Conservation (phyloP, 345 rosid species). For the Eucalyptus virginea region DNA sequence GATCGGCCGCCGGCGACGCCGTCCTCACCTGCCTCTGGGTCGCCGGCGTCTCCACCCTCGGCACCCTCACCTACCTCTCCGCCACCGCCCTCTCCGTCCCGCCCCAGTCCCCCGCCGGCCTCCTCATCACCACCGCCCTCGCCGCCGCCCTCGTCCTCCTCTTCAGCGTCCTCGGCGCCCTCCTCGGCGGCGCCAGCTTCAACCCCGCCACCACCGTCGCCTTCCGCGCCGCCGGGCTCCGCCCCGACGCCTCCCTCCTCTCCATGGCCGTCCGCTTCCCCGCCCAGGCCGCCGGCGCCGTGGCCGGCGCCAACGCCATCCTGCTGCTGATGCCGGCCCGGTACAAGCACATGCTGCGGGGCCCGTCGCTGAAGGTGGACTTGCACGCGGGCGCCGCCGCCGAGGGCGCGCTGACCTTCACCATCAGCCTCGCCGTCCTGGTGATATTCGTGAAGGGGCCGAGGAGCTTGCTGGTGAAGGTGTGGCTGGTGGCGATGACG, state of each 20-base stretch:
- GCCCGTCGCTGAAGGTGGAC: slow-evolving; percentile 51
- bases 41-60: slow-evolving; percentile 15
- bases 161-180: slow-evolving; percentile 17
- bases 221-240: slow-evolving; percentile 28
- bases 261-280: slow-evolving; percentile 44
- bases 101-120: slow-evolving; percentile 1
- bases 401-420: slow-evolving; percentile 42
- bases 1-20: slow-evolving; percentile 20
- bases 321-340: slow-evolving; percentile 29
- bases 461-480: slow-evolving; percentile 18
- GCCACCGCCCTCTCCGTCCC: slow-evolving; percentile 17
- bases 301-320: slow-evolving; percentile 23
- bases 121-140: slow-evolving; percentile 9
- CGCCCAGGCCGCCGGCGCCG: slow-evolving; percentile 44
- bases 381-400: slow-evolving; percentile 48
- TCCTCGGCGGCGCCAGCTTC: slow-evolving; percentile 41
- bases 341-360: slow-evolving; percentile 30
- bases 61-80: slow-evolving; percentile 15
- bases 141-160: slow-evolving; percentile 13
- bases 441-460: slow-evolving; percentile 41
- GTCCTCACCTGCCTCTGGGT: slow-evolving; percentile 29
- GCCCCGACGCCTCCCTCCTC: slow-evolving; percentile 18
- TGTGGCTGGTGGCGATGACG: slow-evolving; percentile 31
- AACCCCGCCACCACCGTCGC: slow-evolving; percentile 37
- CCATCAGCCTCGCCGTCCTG: slow-evolving; percentile 23